Conservation (phyloP, 192 early-diverging fungal genomes). For the Entomortierella parvispora region DNA sequence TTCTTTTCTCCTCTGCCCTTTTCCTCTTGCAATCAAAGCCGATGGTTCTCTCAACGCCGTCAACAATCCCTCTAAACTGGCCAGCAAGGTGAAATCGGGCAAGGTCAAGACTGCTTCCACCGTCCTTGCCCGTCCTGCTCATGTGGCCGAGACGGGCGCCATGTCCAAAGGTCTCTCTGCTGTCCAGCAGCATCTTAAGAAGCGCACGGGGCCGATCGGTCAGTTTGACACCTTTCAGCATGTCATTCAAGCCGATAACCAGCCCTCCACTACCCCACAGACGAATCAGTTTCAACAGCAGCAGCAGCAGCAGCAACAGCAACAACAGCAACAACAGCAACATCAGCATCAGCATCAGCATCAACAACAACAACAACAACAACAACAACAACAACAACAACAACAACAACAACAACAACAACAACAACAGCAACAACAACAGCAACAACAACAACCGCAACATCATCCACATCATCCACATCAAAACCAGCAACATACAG, state of each 20-base stretch:
- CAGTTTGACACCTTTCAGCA: no score
- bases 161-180: no score
- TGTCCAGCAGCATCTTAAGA: no score
- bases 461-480: slow-evolving; percentile 11
- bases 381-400: slow-evolving; percentile 1
- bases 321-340: slow-evolving; percentile 4
- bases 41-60: background rate
- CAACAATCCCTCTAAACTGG: no score
- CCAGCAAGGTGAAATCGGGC: no score
- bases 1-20: background rate
- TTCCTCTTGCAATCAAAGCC: background rate
- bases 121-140: no score
- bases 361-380: slow-evolving; percentile 15
- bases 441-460: background rate
- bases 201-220: no score
- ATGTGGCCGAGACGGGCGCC: no score
- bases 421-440: slow-evolving; percentile 3
- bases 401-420: slow-evolving; percentile 2
- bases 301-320: slow-evolving; percentile 7
- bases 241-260: no score
- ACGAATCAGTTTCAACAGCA: slow-evolving; percentile 1
- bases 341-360: slow-evolving; percentile 10
- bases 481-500: slow-evolving; percentile 8
- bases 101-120: no score
- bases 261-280: no score